A percentile compares a stretch with the other conserved stretches of the same genome.
Evolutionary conservation across 768 basidiomycete species (phyloP).

Genomic region (Cystobasidium tubakii): DNA sequence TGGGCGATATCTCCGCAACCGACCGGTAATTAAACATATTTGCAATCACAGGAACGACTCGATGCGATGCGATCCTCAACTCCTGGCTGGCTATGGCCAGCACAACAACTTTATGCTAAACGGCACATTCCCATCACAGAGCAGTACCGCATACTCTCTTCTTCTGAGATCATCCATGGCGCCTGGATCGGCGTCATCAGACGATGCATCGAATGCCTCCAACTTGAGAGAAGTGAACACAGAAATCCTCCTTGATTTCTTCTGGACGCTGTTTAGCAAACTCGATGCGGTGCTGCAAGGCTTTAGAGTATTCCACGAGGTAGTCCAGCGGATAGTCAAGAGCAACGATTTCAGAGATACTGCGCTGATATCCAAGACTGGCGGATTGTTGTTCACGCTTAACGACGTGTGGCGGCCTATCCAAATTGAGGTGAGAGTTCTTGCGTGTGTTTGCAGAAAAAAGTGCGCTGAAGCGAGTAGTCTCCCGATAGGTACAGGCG

Average conservation of each 20-base stretch:
- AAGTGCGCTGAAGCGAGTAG: not conserved
- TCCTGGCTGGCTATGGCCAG: not conserved
- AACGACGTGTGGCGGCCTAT: constrained; percentile 82
- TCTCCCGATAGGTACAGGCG: constrained; percentile 62
- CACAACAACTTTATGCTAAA: constrained; percentile 22
- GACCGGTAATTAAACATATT: not conserved
- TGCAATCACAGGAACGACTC: constrained; percentile 6
- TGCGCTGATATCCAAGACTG: constrained; percentile 65
- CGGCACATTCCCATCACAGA: constrained; percentile 45
- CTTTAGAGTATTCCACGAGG: constrained; percentile 79
- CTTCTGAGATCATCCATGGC: constrained; percentile 12
- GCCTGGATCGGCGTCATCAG: constrained; percentile 45
- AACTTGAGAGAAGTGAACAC: constrained; percentile 68
- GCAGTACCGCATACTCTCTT: constrained; percentile 57
- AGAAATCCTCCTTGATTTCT: constrained; percentile 80
- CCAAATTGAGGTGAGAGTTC: constrained; percentile 80
- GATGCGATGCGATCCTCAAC: constrained; percentile 6
- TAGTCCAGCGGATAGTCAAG: constrained; percentile 84
- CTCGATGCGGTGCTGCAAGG: constrained; percentile 88
- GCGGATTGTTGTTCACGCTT: constrained; percentile 63
- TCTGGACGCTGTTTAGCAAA: constrained; percentile 96
- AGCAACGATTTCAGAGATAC: constrained; percentile 85
- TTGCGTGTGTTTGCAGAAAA: no score
- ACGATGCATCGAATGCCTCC: constrained; percentile 47
- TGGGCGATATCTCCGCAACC: not conserved